Conservation (phyloP, 305 asterid species). For the Fraxinus sp. region DNA sequence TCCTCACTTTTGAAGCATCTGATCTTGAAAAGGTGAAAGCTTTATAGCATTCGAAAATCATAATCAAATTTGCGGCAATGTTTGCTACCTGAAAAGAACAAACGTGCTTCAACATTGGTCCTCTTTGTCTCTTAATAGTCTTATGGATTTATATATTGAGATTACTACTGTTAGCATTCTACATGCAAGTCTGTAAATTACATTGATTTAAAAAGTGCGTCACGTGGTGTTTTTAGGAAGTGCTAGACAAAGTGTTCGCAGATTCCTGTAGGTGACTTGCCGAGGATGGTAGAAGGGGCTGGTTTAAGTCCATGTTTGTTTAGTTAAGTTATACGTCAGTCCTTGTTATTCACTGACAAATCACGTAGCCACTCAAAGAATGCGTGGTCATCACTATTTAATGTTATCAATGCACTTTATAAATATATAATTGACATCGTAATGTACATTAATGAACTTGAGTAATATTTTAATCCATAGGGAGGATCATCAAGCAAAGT, state of each 20-base stretch:
- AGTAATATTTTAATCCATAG: slow-evolving; percentile 35
- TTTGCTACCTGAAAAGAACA: background rate
- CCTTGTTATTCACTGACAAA: background rate
- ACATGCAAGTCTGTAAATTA: background rate
- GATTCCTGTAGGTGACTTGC: slow-evolving; percentile 6
- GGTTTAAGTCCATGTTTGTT: background rate
- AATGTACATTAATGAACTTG: slow-evolving; percentile 10
- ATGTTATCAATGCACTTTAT: background rate
- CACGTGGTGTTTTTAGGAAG: background rate
- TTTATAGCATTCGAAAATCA: background rate
- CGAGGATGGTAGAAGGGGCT: background rate
- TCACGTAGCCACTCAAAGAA: background rate
- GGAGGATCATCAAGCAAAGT: slow-evolving; percentile 95
- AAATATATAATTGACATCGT: background rate
- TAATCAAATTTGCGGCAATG: background rate
- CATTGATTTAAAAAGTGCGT: background rate
- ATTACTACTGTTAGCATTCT: background rate
- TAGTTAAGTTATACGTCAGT: background rate
- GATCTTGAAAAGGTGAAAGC: slow-evolving; percentile 81
- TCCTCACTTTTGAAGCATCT: slow-evolving; percentile 81
- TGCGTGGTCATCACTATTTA: slow-evolving; percentile 5
- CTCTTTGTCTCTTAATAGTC: background rate
- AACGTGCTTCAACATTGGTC: background rate
- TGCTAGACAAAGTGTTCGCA: background rate
- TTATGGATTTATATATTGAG: too few species aligned